Conservation (phyloP, 2,329 filamentous ascomycete genomes). For the Trichoderma koningii region DNA sequence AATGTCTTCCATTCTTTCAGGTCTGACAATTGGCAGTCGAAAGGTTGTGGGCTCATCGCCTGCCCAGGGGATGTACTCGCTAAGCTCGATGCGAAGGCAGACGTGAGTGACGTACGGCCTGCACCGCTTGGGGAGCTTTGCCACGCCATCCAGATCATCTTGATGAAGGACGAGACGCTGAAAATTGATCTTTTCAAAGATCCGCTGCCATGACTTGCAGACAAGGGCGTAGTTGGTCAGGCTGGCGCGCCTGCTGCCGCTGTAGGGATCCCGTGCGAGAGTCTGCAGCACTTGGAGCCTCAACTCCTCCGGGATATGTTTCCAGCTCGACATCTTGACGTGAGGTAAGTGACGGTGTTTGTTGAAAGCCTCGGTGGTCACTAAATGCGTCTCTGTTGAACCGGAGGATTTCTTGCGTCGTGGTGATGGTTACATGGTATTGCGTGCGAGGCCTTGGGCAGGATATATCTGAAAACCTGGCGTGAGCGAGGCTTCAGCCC, state of each 20-base stretch:
- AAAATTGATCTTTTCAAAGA: constrained; percentile 12
- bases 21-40: background rate
- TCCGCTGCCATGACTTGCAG: constrained; percentile 9
- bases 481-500: background rate
- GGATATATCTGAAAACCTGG: background rate
- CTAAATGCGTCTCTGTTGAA: background rate
- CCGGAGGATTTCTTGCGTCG: background rate
- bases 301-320: constrained; percentile 8
- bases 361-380: background rate
- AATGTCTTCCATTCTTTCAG: constrained; percentile 6
- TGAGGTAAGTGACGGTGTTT: background rate
- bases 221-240: constrained; percentile 18
- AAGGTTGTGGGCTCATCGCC: background rate
- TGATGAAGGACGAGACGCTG: background rate
- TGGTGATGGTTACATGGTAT: constrained; percentile 9
- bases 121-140: constrained; percentile 6
- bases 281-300: constrained; percentile 15
- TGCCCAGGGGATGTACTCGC: background rate
- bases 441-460: background rate
- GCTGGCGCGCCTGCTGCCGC: background rate
- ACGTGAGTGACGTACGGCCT: constrained; percentile 6
- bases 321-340: constrained; percentile 5
- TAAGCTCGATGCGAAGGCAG: constrained; percentile 20
- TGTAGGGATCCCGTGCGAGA: background rate
- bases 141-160: background rate